phyloP scores from a whole-genome alignment of 1,139 yeast genomes.

The Diutina rugosa region DNA sequence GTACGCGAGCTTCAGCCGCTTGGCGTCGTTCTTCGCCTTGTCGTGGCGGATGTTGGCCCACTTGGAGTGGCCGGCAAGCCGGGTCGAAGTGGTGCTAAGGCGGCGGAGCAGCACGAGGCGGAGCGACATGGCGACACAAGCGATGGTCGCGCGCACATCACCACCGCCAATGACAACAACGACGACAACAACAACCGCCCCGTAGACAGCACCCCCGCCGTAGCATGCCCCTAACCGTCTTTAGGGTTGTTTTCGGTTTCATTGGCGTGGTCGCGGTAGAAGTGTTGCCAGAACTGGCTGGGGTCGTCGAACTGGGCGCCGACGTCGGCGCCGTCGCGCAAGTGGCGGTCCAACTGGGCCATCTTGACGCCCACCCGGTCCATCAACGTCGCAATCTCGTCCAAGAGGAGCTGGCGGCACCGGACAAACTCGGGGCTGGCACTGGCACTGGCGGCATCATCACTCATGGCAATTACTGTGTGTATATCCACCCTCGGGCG shows the following conservation, averaged over 20 bases:
- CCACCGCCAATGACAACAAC: background rate
- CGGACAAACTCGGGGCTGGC: background rate
- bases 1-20: constrained; percentile 56
- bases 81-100: background rate
- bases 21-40: constrained; percentile 86
- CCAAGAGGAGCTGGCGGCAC: background rate
- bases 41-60: constrained; percentile 95
- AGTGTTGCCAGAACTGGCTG: background rate
- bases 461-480: background rate
- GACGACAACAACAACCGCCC: background rate
- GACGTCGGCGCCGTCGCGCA: background rate
- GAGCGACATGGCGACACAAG: background rate
- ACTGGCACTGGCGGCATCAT: background rate
- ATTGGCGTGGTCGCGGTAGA: background rate
- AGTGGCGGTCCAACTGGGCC: background rate
- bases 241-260: background rate
- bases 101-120: background rate
- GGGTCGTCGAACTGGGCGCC: background rate
- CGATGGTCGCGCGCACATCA: background rate
- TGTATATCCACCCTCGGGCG: too few species aligned
- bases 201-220: too few species aligned
- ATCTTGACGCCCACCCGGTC: background rate
- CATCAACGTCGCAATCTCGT: background rate
- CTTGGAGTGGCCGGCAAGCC: constrained; percentile 74
- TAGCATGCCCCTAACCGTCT: too few species aligned